Conservation (phyloP, 164 flowering plant genomes). For the Aristolochia californica region DNA sequence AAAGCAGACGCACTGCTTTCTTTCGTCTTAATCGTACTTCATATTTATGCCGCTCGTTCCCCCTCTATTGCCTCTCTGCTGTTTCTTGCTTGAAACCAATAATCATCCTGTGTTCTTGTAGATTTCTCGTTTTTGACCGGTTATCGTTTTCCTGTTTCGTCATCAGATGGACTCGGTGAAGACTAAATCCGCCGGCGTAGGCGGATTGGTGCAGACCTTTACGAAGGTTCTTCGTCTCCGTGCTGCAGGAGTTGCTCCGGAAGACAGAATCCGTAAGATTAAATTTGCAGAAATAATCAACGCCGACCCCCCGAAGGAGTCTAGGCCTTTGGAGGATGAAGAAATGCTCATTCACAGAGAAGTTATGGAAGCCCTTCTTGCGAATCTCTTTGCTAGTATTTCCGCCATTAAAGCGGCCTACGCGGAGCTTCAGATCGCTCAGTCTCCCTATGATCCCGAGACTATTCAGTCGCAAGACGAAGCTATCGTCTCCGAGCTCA, state of each 20-base stretch:
- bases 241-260: constrained; percentile 37
- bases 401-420: constrained; percentile 87
- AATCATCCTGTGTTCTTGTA: background rate
- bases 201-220: constrained; percentile 40
- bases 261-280: constrained; percentile 25
- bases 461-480: constrained; percentile 65
- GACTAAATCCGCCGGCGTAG: constrained; percentile 18
- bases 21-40: background rate
- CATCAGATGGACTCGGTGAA: constrained; percentile 55
- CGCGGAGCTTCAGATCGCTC: constrained; percentile 82
- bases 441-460: constrained; percentile 59
- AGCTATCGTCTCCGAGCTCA: constrained; percentile 55
- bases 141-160: no score
- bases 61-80: background rate
- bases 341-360: constrained; percentile 24
- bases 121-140: background rate
- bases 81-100: background rate
- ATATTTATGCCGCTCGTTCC: background rate
- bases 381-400: constrained; percentile 66
- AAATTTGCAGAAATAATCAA: constrained; percentile 20
- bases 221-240: constrained; percentile 56
- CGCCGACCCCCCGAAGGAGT: constrained; percentile 5
- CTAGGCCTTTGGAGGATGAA: constrained; percentile 13
- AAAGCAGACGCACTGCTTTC: constrained; percentile 17
- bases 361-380: constrained; percentile 55